Base-by-base conservation (phyloP, 495 filamentous ascomycete species). In the Annulohypoxylon maeteangense region DNA sequence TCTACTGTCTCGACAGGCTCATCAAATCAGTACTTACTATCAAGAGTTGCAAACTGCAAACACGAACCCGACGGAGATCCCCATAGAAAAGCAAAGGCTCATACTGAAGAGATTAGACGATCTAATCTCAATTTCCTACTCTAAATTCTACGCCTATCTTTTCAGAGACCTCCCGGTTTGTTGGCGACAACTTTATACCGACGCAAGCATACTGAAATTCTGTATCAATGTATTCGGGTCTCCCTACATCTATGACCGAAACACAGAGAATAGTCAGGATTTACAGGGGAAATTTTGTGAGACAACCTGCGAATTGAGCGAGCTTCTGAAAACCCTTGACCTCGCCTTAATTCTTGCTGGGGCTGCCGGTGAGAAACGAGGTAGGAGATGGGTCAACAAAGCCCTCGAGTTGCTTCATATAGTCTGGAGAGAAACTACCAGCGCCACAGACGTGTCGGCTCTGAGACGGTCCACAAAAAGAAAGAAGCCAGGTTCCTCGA, bases 291-390 rank as follows among this genome's bases (percentile, higher is more conserved):
- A 42, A 34, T 20, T 56, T 32, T 44, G 54, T 68, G 36, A 3
- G 14, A 48, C 78, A 1, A 62, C 78, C 4, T 81, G 81, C 78
- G 61, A 83, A 0, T 66, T 83, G 7, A 77, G 78, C 18, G 78
- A 82, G 11, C 82, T 90, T n/a, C 84, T 97, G 22, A 80, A 85
- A 56, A 78, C 83, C 2, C 85, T 97, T 0, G 95, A 99, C 69
- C 90, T 89, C 76, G 91, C 92, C 0, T 74, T 95, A 51, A 95
- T 97, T 51, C 89, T 97, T 76, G 86, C 93, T 22, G 95, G 94
- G 0, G 92, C 88, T 0, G 88, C 89, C 3, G 77, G 85, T 2
- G 48, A 74, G 27, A 42, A 31, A 4, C 72, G 84, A 10, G 87
- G 91, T n/a, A 86, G 86, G 63, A 77, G 72, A n/a, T 82, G 88